Conservation (phyloP, 257 asterid genomes). For the Echites panduratus region DNA sequence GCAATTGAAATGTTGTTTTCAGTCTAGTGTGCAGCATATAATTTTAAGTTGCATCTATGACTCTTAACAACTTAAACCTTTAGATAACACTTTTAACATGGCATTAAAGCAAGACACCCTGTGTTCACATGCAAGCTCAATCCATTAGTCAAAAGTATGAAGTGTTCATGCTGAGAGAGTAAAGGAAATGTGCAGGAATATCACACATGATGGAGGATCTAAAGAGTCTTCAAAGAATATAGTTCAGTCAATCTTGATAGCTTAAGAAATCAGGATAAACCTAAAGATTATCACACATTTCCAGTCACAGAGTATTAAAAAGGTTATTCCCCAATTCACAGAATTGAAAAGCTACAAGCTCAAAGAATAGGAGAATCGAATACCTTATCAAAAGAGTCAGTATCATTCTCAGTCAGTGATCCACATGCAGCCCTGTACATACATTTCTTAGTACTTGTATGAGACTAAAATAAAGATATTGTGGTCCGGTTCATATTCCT, state of each 20-base stretch:
- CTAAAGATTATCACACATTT: background rate
- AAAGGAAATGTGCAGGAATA: background rate
- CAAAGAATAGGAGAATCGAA: constrained; percentile 15
- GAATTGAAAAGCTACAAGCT: background rate
- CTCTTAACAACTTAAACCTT: background rate
- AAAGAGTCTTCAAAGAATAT: background rate
- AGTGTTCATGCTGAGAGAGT: background rate
- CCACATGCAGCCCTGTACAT: constrained; percentile 42
- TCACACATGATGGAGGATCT: background rate
- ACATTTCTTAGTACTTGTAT: constrained; percentile 19
- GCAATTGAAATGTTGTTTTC: background rate
- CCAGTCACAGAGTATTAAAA: background rate
- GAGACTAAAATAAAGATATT: background rate
- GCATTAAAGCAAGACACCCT: background rate
- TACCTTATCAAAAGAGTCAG: constrained; percentile 91
- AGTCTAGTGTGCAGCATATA: background rate
- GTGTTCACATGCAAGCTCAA: background rate
- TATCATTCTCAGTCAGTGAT: constrained; percentile 42
- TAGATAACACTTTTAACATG: background rate
- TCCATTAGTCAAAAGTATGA: background rate
- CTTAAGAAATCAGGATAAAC: background rate
- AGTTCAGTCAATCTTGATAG: background rate
- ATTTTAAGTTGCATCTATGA: background rate
- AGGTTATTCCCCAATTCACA: background rate
- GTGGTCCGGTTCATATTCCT: no score